Conservation (phyloP, 805 yeast genomes). For the Yarrowia deformans region DNA sequence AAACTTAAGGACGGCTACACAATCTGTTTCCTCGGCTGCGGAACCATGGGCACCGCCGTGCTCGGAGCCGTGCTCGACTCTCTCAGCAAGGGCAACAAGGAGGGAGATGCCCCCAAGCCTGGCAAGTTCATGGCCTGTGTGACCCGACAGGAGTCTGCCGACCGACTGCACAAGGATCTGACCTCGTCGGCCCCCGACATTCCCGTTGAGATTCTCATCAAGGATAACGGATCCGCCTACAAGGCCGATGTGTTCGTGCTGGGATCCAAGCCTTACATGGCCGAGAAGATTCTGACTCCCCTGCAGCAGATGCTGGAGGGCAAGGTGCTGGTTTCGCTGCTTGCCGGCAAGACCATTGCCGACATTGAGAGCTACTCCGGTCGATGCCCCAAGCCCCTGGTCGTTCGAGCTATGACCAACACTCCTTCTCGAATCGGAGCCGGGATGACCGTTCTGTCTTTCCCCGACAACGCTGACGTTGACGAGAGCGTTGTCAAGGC, state of each 20-base stretch:
- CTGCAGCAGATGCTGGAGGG: constrained; percentile 57
- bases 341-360: constrained; percentile 91
- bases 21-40: constrained; percentile 86
- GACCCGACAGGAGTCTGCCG: constrained; percentile 60
- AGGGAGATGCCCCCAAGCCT: constrained; percentile 60
- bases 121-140: constrained; percentile 80
- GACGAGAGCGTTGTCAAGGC: constrained; percentile 47
- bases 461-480: constrained; percentile 59
- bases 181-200: constrained; percentile 34
- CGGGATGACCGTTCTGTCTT: constrained; percentile 93
- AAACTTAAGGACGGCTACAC: constrained; percentile 53
- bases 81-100: constrained; percentile 46
- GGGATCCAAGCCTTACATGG: constrained; percentile 89
- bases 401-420: constrained; percentile 96
- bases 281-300: constrained; percentile 63
- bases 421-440: constrained; percentile 93
- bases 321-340: constrained; percentile 74
- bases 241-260: constrained; percentile 74
- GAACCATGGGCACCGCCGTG: constrained; percentile 95
- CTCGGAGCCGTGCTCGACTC: constrained; percentile 74
- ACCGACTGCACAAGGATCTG: constrained; percentile 55
- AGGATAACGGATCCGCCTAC: constrained; percentile 61
- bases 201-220: constrained; percentile 58
- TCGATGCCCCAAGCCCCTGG: constrained; percentile 51
- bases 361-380: constrained; percentile 54